These are phyloP conservation scores for Ophiobolus disseminans DNA, from an alignment of 2,329 filamentous ascomycete genomes.

Conservation along the genomic window DNA sequence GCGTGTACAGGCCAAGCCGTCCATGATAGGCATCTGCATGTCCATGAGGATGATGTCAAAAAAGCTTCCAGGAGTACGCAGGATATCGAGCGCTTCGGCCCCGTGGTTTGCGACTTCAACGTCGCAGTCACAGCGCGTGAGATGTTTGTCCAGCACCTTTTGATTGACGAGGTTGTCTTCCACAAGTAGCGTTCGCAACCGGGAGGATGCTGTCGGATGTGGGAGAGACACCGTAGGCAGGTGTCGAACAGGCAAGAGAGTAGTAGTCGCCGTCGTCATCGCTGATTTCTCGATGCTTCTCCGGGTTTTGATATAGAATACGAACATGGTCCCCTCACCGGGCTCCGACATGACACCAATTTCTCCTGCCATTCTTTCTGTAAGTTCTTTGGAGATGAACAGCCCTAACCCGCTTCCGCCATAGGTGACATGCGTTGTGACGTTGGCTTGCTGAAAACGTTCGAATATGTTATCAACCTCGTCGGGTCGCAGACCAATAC, in stretches of 20 bases:
- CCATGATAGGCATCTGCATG: slow-evolving; percentile 37
- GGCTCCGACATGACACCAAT: slow-evolving; percentile 52
- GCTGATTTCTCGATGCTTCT: slow-evolving; percentile 14
- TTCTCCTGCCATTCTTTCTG: slow-evolving; percentile 33
- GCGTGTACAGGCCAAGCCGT: slow-evolving; percentile 29
- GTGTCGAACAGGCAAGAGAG: too few species aligned
- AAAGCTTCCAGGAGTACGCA: background rate
- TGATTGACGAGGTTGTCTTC: slow-evolving; percentile 10
- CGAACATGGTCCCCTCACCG: slow-evolving; percentile 51
- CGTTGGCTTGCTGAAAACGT: slow-evolving; percentile 32
- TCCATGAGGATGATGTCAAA: slow-evolving; percentile 33
- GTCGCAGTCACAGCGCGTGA: background rate
- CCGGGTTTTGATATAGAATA: slow-evolving; percentile 52
- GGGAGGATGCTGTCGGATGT: background rate
- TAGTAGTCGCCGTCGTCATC: background rate
- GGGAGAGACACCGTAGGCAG: too few species aligned
- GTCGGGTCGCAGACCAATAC: slow-evolving; percentile 49
- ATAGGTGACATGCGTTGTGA: slow-evolving; percentile 41
- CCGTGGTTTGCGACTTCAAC: slow-evolving; percentile 7
- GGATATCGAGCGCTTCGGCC: slow-evolving; percentile 1
- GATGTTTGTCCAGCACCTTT: slow-evolving; percentile 1
- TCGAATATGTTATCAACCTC: slow-evolving; percentile 50
- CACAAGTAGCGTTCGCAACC: background rate
- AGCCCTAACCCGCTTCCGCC: slow-evolving; percentile 43
- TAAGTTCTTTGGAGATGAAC: slow-evolving; percentile 33